A percentile compares a stretch with the other conserved stretches of the same genome.
Conservation (phyloP, 805 yeast genomes). For the Clavispora phyllophila region DNA sequence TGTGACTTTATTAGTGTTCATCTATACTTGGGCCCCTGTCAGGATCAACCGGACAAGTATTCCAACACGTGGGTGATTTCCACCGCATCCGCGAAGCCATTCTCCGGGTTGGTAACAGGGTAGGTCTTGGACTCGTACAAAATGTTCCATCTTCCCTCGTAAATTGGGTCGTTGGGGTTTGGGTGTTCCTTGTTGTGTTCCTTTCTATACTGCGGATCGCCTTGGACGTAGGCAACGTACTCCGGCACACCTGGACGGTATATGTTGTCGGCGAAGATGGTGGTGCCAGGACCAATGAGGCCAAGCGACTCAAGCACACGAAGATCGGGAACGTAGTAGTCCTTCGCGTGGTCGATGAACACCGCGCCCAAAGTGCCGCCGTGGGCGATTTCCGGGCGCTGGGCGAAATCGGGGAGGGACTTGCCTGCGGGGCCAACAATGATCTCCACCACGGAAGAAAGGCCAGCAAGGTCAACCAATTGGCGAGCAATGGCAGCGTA, state of each 20-base stretch:
- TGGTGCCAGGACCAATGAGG: constrained; percentile 35
- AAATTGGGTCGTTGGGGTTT: constrained; percentile 25
- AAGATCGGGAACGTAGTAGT: constrained; percentile 36
- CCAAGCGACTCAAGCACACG: constrained; percentile 37
- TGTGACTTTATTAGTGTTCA: too few species aligned
- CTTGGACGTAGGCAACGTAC: constrained; percentile 32
- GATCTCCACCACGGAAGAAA: constrained; percentile 23
- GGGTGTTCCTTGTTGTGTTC: constrained; percentile 19
- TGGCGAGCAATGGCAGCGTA: constrained; percentile 27
- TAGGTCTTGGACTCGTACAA: constrained; percentile 31
- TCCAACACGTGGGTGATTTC: constrained; percentile 29
- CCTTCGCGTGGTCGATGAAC: constrained; percentile 39
- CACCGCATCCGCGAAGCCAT: constrained; percentile 20
- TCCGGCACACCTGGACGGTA: constrained; percentile 34
- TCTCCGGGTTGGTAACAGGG: constrained; percentile 11
- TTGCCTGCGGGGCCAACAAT: constrained; percentile 30
- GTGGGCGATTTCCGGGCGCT: constrained; percentile 5
- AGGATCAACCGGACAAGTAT: constrained; percentile 23
- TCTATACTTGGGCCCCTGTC: background rate
- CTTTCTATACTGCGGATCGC: constrained; percentile 33
- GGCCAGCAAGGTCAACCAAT: constrained; percentile 31
- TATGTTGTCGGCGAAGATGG: constrained; percentile 36
- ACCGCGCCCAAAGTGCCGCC: constrained; percentile 28
- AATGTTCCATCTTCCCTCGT: constrained; percentile 37
- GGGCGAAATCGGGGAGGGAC: constrained; percentile 22